phyloP scores from a whole-genome alignment of 345 rosid species.

The Mallotus nudiflorus region DNA sequence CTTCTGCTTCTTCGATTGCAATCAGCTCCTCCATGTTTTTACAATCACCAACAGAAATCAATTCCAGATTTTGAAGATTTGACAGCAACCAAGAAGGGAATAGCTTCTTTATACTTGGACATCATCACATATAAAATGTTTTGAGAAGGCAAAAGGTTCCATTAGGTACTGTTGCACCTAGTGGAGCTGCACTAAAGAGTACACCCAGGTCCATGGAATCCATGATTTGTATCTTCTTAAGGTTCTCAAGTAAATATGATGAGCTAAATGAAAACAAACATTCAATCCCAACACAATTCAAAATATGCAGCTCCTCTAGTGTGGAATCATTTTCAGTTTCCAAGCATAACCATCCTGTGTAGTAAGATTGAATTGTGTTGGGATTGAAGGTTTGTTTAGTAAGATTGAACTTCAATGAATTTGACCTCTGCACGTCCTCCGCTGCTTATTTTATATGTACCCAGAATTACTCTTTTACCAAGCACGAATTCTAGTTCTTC shows the following conservation, averaged over 20 bases:
- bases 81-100: conserved; percentile 2
- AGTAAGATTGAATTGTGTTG: too few species aligned
- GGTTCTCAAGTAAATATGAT: too few species aligned
- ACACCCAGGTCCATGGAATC: not conserved
- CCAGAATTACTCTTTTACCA: not conserved
- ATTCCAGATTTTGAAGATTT: conserved; percentile 20
- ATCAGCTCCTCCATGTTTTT: conserved; percentile 23
- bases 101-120: conserved; percentile 14
- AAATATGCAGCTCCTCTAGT: too few species aligned
- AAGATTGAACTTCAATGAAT: too few species aligned
- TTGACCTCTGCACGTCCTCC: too few species aligned
- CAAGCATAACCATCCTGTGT: too few species aligned
- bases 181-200: not conserved
- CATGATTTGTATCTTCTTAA: not conserved
- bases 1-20: not conserved
- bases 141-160: not conserved
- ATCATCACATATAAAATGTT: rapidly evolving
- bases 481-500: not conserved
- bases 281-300: too few species aligned
- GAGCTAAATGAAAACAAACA: too few species aligned
- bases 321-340: too few species aligned
- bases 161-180: too few species aligned
- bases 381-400: too few species aligned
- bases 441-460: too few species aligned
- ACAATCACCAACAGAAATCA: not conserved